Evolutionary conservation across 2,329 filamentous ascomycete genomes (phyloP), one percentile per base, ranked within the genome.

Genomic region (Botrytis porri): DNA sequence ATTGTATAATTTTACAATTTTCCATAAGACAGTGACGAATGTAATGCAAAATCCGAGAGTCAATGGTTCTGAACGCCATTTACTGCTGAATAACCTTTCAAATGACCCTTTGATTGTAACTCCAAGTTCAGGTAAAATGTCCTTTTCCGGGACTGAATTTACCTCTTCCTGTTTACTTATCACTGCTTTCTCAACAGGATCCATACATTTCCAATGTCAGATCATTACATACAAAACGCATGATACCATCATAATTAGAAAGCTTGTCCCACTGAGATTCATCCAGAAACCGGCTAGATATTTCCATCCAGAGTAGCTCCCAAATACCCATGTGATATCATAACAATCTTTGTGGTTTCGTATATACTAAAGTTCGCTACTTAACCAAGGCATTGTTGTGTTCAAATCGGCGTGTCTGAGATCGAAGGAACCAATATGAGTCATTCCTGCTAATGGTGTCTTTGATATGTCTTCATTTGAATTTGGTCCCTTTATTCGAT

Each of bases 201-300:
- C 14, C 25, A 25, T 14, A 9, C 48, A 51, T 0, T 9, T n/a
- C 22, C 20, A 1, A n/a, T 51, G 48, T 2, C 22, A 51, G 10
- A n/a, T 51, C 5, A 6, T 0, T 29, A 14, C 12, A 14, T 54
- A 29, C 18, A 8, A 16, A 18, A 29, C 2, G 51, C n/a, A 18
- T 54, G 6, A 54, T 8, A 8, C 1, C 12, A 12, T 1, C 14
- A 1, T 5, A 54, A 29, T 29, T 29, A 0, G 0, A 18, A 7
- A 54, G 51, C 51, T 29, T 18, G 0, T 29, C n/a, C 1, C 3
- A 29, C n/a, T 54, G 14, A 16, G 8, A 3, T 29, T 1, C 6
- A 54, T 16, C 14, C 51, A 54, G 5, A 14, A 18, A 8, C 1
- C 10, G 29, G 29, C 29, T 59, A 59, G 51, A 29, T 16, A 14